Evolutionary conservation across 257 asterid species (phyloP), one percentile per base, ranked within the genome.

Genomic region (Nyctanthes arbortristis): DNA sequence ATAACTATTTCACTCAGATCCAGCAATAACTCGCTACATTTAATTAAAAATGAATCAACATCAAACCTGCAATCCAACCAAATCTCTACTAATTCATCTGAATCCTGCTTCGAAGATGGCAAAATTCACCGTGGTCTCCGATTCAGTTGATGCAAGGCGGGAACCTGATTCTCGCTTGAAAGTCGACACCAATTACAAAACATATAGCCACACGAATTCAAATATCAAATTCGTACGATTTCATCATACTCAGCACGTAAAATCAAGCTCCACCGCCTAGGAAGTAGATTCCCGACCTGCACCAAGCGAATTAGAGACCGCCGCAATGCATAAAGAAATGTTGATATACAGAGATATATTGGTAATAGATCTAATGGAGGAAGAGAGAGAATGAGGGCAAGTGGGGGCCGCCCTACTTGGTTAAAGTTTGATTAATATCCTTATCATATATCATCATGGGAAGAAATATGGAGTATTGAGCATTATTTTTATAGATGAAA

Each of bases 261-360:
- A 22, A 16, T 39, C 29, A 34, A 20, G 12, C 22, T 2, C 47
- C 68, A 1, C 29, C 4, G 20, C 14, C n/a, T 13, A 43, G 18
- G 52, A 29, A 13, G 39, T 3, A 10, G 27, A 74, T 76, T 79
- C 85, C 85, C 85, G 85, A 80, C 85, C 85, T 76, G 85, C 85
- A 80, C 82, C 85, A 80, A 80, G 85, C 85, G 85, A 80, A 70
- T 74, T 43, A 73, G 85, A 70, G 74, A 31, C 81, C 69, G 73
- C 81, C 79, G 79, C 72, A 69, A 76, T 25, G 29, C 61, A 9
- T 16, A 39, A 43, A 16, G 14, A 16, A 43, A 43, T 43, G 52
- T 9, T 6, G 16, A 16, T 14, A n/a, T 22, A 43, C 7, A 32
- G 7, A 32, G 7, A 32, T 32, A 7, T 32, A 3, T 3, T 32